A percentile compares a stretch with the other conserved stretches of the same genome.
phyloP scores from a whole-genome alignment of 345 rosid species.

The Melaleuca alternifolia region DNA sequence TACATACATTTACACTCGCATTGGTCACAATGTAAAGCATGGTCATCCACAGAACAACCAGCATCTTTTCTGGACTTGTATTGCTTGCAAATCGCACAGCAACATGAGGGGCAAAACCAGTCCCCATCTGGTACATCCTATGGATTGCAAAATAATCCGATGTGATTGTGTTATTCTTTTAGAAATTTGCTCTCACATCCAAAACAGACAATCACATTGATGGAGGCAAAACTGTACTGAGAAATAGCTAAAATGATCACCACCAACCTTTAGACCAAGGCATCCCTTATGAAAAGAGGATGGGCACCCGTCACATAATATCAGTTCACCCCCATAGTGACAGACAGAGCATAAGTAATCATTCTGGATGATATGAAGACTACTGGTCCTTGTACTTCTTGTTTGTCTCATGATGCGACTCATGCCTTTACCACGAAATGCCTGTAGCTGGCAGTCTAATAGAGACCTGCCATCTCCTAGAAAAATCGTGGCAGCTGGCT shows the following conservation, averaged over 20 bases:
- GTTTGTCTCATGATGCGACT: constrained; percentile 1
- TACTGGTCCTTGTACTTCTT: constrained; percentile 12
- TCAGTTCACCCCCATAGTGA: constrained; percentile 68
- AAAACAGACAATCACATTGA: background rate
- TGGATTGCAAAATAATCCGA: background rate
- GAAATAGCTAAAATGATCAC: background rate
- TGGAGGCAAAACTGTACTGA: background rate
- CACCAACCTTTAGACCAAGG: constrained; percentile 50
- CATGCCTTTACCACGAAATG: background rate
- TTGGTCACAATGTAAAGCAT: constrained; percentile 39
- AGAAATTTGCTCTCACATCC: background rate
- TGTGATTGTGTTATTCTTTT: background rate
- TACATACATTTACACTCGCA: constrained; percentile 52
- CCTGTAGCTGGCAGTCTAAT: constrained; percentile 21
- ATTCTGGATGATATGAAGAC: constrained; percentile 26
- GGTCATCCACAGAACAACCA: constrained; percentile 10
- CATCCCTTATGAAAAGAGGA: constrained; percentile 72
- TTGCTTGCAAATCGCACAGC: constrained; percentile 51
- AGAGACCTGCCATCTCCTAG: constrained; percentile 78
- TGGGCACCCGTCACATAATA: constrained; percentile 78
- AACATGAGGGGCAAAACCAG: constrained; percentile 85
- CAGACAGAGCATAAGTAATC: constrained; percentile 63
- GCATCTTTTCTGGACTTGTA: constrained; percentile 13
- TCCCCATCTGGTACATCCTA: constrained; percentile 74
- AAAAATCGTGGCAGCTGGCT: constrained; percentile 46